Conservation (phyloP, 352 stramenopile genomes). For the Globisporangium ultimum region DNA sequence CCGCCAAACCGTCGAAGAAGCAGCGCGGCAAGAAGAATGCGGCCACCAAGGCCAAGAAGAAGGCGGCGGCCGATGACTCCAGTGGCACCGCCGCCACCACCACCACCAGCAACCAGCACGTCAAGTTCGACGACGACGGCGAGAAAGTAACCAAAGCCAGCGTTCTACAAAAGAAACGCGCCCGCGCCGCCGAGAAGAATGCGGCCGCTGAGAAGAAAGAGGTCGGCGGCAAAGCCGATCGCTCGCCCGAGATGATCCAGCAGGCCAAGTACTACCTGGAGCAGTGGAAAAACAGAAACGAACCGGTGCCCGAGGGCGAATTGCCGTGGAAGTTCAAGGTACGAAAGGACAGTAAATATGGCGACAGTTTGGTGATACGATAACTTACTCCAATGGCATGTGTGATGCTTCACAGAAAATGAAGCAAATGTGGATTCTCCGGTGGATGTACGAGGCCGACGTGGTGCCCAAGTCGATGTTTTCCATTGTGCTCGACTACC, state of each 20-base stretch:
- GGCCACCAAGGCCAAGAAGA: constrained; percentile 22
- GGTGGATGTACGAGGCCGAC: constrained; percentile 82
- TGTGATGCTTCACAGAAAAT: constrained; percentile 44
- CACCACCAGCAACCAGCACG: constrained; percentile 33
- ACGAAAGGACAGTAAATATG: not conserved
- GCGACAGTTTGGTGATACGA: not conserved
- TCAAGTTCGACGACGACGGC: constrained; percentile 69
- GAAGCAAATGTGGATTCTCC: constrained; percentile 79
- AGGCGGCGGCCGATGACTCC: not conserved
- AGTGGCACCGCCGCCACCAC: constrained; percentile 23
- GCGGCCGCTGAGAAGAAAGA: constrained; percentile 25
- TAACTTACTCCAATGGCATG: not conserved
- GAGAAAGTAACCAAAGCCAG: constrained; percentile 30
- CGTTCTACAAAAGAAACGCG: constrained; percentile 47
- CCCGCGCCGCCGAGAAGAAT: constrained; percentile 11
- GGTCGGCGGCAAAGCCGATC: constrained; percentile 61
- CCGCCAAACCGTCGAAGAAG: constrained; percentile 73
- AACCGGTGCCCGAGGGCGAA: constrained; percentile 47
- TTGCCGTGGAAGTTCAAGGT: constrained; percentile 84
- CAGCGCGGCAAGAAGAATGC: constrained; percentile 71
- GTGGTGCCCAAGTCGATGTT: constrained; percentile 83
- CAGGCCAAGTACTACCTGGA: constrained; percentile 80
- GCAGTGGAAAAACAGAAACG: constrained; percentile 62
- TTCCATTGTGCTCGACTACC: constrained; percentile 65
- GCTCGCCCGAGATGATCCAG: constrained; percentile 77